Evolutionary conservation across 225 moss, liverwort and hornwort species (phyloP).

Genomic region (Thuidium tamariscinum): DNA sequence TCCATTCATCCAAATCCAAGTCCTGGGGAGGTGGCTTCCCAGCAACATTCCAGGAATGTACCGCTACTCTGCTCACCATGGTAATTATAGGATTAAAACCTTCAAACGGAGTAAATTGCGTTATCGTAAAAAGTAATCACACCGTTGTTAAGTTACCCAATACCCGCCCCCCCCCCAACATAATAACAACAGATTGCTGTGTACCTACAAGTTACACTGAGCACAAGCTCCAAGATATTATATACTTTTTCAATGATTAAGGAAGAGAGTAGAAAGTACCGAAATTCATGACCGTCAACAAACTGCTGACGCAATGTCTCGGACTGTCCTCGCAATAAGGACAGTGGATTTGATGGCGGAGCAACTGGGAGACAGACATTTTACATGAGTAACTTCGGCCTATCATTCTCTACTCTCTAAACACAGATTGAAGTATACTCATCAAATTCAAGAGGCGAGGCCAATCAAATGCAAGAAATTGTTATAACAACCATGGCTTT

Average conservation of each 20-base stretch:
- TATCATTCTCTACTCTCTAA: neutral
- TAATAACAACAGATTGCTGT: neutral
- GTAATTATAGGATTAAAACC: neutral
- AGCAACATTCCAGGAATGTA: slow-evolving; percentile 91
- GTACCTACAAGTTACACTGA: neutral
- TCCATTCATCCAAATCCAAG: slow-evolving; percentile 78
- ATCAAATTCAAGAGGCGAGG: neutral
- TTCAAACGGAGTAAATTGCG: neutral
- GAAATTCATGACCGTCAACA: slow-evolving; percentile 34
- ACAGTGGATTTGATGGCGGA: slow-evolving; percentile 21
- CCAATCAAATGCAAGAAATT: neutral
- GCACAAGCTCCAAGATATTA: neutral
- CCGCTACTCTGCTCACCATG: slow-evolving; percentile 51
- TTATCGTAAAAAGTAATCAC: neutral
- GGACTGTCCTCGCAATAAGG: slow-evolving; percentile 44
- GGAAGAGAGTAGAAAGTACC: slow-evolving; percentile 13
- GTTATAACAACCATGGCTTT: neutral
- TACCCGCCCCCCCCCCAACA: neutral
- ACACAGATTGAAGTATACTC: neutral
- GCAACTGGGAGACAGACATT: slow-evolving; percentile 5
- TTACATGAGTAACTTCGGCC: neutral
- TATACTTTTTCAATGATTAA: neutral
- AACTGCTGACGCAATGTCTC: slow-evolving; percentile 53
- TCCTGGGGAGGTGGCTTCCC: slow-evolving; percentile 68
- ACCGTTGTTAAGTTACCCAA: neutral